Percentiles rank a stretch among this genome's conserved stretches.
Evolutionary conservation across 768 basidiomycete species (phyloP).

Genomic region (Collybiopsis confluens): DNA sequence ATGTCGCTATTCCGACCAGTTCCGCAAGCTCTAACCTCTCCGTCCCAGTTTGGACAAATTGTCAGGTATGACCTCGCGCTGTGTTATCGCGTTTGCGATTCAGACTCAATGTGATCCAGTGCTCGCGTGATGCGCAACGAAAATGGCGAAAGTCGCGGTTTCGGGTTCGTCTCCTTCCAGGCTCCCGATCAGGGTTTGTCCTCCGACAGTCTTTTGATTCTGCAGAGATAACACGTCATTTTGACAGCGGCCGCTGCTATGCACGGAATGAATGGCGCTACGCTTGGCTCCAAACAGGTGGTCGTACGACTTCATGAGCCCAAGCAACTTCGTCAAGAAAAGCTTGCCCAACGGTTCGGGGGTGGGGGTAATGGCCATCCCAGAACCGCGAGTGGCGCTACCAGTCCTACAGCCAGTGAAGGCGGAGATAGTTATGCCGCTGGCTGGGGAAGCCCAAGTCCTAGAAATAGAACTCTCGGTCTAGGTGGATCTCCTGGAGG

Average conservation of each 20-base stretch:
- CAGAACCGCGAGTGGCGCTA: constrained; percentile 76
- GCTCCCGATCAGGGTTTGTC: constrained; percentile 72
- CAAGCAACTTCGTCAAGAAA: constrained; percentile 87
- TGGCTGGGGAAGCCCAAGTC: constrained; percentile 74
- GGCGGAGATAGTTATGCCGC: constrained; percentile 66
- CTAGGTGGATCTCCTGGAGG: constrained; percentile 40
- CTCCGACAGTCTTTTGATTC: neutral
- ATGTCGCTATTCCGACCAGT: constrained; percentile 17
- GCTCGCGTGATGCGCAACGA: constrained; percentile 93
- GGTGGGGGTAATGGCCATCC: constrained; percentile 70
- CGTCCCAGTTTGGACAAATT: constrained; percentile 74
- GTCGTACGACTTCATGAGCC: constrained; percentile 89
- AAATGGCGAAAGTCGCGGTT: constrained; percentile 74
- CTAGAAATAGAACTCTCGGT: constrained; percentile 44
- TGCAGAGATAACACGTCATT: neutral
- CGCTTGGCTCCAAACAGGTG: constrained; percentile 70
- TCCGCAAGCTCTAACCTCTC: constrained; percentile 13
- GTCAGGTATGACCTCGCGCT: constrained; percentile 58
- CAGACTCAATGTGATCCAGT: constrained; percentile 32
- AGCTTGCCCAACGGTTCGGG: constrained; percentile 77
- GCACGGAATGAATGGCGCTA: constrained; percentile 75
- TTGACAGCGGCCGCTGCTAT: constrained; percentile 71
- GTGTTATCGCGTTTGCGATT: neutral
- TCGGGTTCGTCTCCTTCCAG: constrained; percentile 89
- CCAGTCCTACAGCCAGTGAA: constrained; percentile 80